Evolutionary conservation across 2,329 filamentous ascomycete species (phyloP).

Genomic region (Paradendryphiella salina): DNA sequence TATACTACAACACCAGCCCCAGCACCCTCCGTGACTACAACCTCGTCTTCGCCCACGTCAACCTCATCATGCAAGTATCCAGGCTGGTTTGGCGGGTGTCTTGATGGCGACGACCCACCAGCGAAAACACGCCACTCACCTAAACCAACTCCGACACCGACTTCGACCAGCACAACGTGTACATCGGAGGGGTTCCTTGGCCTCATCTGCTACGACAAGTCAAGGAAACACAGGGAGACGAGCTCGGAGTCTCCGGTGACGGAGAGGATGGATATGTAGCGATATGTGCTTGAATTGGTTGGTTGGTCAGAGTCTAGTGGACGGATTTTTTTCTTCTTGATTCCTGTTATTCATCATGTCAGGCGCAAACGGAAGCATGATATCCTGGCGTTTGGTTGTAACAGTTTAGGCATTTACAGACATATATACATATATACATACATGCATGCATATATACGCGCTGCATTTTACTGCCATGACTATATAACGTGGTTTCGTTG

Average conservation of each 20-base stretch:
- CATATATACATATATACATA: neutral
- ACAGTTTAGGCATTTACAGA: neutral
- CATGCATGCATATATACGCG: no score
- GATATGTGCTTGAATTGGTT: neutral
- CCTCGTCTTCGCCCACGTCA: conserved; percentile 36
- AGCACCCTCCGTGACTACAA: conserved; percentile 38
- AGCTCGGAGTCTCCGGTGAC: conserved; percentile 9
- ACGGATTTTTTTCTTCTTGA: neutral
- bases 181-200: conserved; percentile 37
- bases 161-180: conserved; percentile 23
- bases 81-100: conserved; percentile 55
- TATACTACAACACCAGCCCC: conserved; percentile 32
- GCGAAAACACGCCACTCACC: conserved; percentile 26
- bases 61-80: conserved; percentile 50
- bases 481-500: no score
- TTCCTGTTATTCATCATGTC: neutral
- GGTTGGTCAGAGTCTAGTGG: neutral
- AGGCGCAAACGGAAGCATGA: conserved; percentile 12
- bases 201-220: conserved; percentile 37
- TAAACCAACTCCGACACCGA: conserved; percentile 21
- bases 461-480: neutral
- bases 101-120: conserved; percentile 54
- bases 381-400: conserved; percentile 10
- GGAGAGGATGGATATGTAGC: conserved; percentile 36
- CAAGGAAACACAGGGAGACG: conserved; percentile 19